Evolutionary conservation across 352 stramenopile genomes (phyloP), one percentile per base, ranked within the genome.

Genomic region (Peronospora farinosa): DNA sequence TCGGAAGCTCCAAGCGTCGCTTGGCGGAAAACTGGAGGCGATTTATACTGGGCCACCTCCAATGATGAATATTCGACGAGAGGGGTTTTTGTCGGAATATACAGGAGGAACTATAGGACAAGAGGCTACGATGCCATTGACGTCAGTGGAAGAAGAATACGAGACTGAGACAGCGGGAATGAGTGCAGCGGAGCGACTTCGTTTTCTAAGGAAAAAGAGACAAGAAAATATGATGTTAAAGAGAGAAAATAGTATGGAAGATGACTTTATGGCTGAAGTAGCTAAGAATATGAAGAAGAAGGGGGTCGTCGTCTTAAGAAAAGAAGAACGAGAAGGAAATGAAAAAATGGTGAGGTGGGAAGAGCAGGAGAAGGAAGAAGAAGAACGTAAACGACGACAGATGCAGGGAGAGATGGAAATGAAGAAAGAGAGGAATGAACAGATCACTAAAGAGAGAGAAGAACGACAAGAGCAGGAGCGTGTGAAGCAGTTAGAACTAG

Each of bases 261-360:
- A 88, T 40, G 74, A 84, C 33, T 88, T 88, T 39, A 77, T 88
- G 67, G 62, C 67, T 8, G 76, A 88, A 49, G 70, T 84, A 32
- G 67, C 63, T 21, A 73, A 51, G 11, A 88, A 88, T 46, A 82
- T 84, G 76, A 78, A 82, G 60, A 85, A 84, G 45, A 88, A 86
- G 36, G 64, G 76, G 15, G 36, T 50, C 16, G 50, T 42, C 11
- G 51, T 31, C 2, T 64, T 47, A 12, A 31, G 25, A 6, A 42
- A 65, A 42, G 32, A 56, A 21, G 55, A 56, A 30, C 23, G 11
- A 10, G 60, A 38, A 11, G 28, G 9, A 3, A 46, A 16, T 41
- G 42, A 69, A 9, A 55, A 66, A 19, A 45, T 10, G 37, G 9
- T 16, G 45, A 61, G n/a, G 13, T 70, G 64, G 64, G 61, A 67